These are phyloP conservation scores for Podochytrium sp. DNA, from an alignment of 192 early-diverging fungal species.

Conservation along the genomic window DNA sequence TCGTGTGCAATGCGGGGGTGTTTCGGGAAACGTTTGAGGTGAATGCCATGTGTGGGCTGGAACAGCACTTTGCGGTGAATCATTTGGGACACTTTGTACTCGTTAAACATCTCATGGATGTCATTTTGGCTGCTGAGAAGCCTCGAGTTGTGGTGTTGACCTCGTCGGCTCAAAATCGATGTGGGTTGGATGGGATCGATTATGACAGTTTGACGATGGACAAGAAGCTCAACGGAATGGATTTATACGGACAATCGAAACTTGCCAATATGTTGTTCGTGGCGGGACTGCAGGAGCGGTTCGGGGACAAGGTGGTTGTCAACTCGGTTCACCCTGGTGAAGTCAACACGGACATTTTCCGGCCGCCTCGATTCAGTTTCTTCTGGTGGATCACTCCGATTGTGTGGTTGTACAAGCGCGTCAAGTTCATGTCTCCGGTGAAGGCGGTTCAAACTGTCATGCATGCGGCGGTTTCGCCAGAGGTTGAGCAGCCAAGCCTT, in stretches of 20 bases:
- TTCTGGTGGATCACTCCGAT: not conserved
- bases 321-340: not conserved
- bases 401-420: not conserved
- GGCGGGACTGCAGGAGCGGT: not conserved
- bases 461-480: not conserved
- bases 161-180: not conserved
- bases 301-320: not conserved
- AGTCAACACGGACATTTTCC: not conserved
- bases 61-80: constrained; percentile 53
- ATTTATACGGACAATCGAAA: constrained; percentile 51
- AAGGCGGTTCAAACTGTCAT: not conserved
- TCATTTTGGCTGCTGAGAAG: not conserved
- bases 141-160: not conserved
- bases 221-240: not conserved
- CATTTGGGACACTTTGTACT: constrained; percentile 56
- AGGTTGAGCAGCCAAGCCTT: not conserved
- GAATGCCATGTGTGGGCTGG: not conserved
- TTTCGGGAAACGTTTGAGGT: constrained; percentile 32
- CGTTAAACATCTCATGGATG: constrained; percentile 28
- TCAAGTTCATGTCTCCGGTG: not conserved
- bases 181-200: not conserved
- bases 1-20: constrained; percentile 51
- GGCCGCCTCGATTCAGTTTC: not conserved
- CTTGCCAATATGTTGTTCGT: constrained; percentile 53
- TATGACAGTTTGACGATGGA: not conserved